Percentiles rank a stretch among this genome's conserved stretches.
Conservation (phyloP, 2,329 filamentous ascomycete species). For the Fusarium graminum region DNA sequence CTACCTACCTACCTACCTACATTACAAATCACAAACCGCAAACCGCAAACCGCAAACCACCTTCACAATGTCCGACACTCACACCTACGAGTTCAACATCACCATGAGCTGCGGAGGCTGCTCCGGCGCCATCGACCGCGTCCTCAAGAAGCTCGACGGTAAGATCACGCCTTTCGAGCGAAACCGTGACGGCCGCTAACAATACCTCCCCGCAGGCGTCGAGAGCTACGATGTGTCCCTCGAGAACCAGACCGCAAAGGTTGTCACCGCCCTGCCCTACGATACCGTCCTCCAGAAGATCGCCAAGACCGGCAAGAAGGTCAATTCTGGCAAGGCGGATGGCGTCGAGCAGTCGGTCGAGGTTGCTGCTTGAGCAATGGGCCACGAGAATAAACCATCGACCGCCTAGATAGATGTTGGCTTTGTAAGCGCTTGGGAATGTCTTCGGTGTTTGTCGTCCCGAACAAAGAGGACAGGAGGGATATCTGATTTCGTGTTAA, state of each 20-base stretch:
- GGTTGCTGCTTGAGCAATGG: slow-evolving; percentile 51
- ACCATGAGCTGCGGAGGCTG: slow-evolving; percentile 96
- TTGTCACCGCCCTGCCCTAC: slow-evolving; percentile 80
- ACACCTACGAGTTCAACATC: slow-evolving; percentile 96
- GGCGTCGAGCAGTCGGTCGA: slow-evolving; percentile 69
- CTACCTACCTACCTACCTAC: no score
- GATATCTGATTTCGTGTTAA: slow-evolving; percentile 31
- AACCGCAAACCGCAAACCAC: slow-evolving; percentile 10
- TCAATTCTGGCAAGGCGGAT: slow-evolving; percentile 81
- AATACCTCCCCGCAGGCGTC: slow-evolving; percentile 70
- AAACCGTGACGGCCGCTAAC: slow-evolving; percentile 23
- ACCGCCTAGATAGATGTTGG: slow-evolving; percentile 39
- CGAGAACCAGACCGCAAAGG: slow-evolving; percentile 83
- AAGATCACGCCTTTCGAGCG: slow-evolving; percentile 49
- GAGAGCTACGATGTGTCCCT: slow-evolving; percentile 89
- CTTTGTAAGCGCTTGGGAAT: slow-evolving; percentile 37
- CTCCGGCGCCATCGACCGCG: slow-evolving; percentile 91
- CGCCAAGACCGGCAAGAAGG: slow-evolving; percentile 94
- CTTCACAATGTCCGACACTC: slow-evolving; percentile 75
- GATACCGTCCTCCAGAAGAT: slow-evolving; percentile 88
- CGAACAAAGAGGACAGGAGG: slow-evolving; percentile 32
- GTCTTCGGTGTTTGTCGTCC: slow-evolving; percentile 40
- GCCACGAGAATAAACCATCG: slow-evolving; percentile 11
- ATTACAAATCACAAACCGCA: neutral
- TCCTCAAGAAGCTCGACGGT: slow-evolving; percentile 94